phyloP scores from a whole-genome alignment of 2,329 filamentous ascomycete genomes.

The Cladophialophora carrionii region DNA sequence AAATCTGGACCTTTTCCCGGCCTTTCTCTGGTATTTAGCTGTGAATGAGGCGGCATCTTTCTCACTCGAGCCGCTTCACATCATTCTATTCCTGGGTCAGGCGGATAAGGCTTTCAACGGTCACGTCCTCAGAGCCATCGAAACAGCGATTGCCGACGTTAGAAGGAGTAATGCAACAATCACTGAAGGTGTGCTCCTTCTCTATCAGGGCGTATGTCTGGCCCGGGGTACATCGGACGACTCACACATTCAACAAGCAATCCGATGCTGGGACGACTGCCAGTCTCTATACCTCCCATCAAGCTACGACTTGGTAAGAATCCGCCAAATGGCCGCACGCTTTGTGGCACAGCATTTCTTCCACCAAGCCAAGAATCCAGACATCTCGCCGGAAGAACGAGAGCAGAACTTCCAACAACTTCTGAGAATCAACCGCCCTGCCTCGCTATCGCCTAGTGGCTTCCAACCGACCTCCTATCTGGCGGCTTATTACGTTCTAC shows the following conservation, averaged over 20 bases:
- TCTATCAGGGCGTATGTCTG: not conserved
- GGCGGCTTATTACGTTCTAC: not conserved
- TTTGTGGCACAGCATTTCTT: not conserved
- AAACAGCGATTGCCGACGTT: not conserved
- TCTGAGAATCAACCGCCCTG: slow-evolving; percentile 5
- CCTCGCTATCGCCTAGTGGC: not conserved
- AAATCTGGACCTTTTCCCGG: not conserved
- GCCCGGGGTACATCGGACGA: not conserved
- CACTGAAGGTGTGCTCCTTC: not conserved
- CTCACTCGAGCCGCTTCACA: not conserved
- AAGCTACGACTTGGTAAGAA: not conserved
- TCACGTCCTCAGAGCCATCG: not conserved
- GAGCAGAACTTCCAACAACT: slow-evolving; percentile 1
- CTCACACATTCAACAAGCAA: not conserved
- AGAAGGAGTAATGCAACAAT: not conserved
- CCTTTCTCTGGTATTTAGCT: not conserved
- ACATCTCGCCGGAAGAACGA: not conserved
- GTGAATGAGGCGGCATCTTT: not conserved
- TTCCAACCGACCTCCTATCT: not conserved
- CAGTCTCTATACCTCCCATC: not conserved
- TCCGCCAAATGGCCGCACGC: not conserved
- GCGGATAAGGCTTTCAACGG: not conserved
- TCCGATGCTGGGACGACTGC: not conserved
- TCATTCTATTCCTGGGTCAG: not conserved
- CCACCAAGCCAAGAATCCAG: not conserved